Evolutionary conservation across 1,284 basidiomycete genomes (phyloP), one percentile per base, ranked within the genome.

Genomic region (Leccinum subatratum): DNA sequence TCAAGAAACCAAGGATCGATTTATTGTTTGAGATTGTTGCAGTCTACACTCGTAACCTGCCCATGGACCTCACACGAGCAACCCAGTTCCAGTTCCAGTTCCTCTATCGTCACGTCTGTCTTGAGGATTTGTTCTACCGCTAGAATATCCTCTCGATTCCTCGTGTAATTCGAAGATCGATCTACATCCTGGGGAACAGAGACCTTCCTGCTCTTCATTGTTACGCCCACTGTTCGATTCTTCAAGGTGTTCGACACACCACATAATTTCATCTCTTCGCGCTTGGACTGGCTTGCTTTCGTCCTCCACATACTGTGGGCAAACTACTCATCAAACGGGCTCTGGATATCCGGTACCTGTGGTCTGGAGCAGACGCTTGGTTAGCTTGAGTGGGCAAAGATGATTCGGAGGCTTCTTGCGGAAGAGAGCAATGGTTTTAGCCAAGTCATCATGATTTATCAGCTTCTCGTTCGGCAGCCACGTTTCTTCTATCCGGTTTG

Each of bases 151-250:
- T 99, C 88, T 74, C 89, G 92, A 67, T 99, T 98, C 79, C 81
- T 97, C 67, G 85, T 86, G 58, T 91, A 95, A 83, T 95, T 96
- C 77, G 86, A 88, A 63, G 87, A 93, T 68, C 77, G 82, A 5
- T 79, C 84, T 4, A 83, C 88, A 63, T 82, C 89, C 8, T 92
- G 89, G 85, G 79, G 84, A 12, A 91, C 94, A 79, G 98, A 98
- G 79, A 90, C 91, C 70, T 92, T 94, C 72, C 82, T 99, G 61
- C 91, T 95, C 6, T 88, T 93, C 68, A 83, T 99, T 67, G 82
- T 99, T 73, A 96, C 95, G 56, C 98, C 97, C 1, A 93, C 94
- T 39, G 94, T 96, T 18, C 88, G 92, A 61, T 98, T 99, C 83
- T 95, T 98, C 75, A 90, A 91, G 45, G 89, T 88, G 2, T 97